Conservation (phyloP, 441 rosid species). For the Populus hybrid region DNA sequence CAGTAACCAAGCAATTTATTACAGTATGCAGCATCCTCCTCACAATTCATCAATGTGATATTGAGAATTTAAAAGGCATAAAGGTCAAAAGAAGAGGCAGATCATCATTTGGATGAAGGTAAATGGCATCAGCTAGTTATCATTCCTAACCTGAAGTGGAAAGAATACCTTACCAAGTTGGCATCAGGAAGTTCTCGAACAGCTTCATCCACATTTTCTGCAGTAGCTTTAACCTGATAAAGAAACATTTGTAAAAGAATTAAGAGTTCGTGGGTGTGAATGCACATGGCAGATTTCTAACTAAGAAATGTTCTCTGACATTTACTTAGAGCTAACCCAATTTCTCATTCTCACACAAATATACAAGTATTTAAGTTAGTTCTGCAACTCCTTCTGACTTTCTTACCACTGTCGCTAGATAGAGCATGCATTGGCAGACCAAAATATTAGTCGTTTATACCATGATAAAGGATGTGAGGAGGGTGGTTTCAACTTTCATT, state of each 20-base stretch:
- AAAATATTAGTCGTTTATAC: too few species aligned
- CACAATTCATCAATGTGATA: background rate
- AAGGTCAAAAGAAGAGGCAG: background rate
- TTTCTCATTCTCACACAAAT: too few species aligned
- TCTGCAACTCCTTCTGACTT: too few species aligned
- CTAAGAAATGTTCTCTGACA: too few species aligned
- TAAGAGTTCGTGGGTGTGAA: background rate
- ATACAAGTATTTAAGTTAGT: too few species aligned
- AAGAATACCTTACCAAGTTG: conserved; percentile 81
- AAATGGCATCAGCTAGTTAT: conserved; percentile 9
- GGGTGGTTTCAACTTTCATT: too few species aligned
- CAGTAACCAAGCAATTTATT: background rate
- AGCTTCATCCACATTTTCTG: conserved; percentile 93
- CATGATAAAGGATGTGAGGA: too few species aligned
- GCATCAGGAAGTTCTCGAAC: conserved; percentile 97
- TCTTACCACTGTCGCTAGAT: too few species aligned
- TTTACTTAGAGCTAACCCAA: too few species aligned
- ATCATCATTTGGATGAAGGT: background rate
- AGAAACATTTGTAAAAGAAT: conserved; percentile 2
- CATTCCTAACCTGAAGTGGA: conserved; percentile 27
- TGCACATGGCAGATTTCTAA: too few species aligned
- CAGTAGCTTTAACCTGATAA: conserved; percentile 85
- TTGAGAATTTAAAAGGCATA: background rate
- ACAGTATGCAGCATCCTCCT: background rate
- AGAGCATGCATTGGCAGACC: too few species aligned